Base-by-base conservation (phyloP, 192 early-diverging fungal species). In the Umbelopsis ramanniana region DNA sequence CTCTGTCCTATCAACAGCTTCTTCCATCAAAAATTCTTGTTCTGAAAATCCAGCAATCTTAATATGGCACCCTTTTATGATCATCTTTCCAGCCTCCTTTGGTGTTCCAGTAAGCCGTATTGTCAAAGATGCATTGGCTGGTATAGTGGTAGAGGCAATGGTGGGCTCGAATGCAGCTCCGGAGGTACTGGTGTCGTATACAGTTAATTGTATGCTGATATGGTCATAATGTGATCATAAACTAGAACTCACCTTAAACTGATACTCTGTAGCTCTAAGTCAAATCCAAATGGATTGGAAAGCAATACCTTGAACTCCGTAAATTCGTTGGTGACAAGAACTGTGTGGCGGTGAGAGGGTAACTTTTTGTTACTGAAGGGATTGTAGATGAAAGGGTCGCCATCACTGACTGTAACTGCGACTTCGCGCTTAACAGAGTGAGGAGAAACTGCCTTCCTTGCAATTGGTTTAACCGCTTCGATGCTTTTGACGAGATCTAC, bases 331-430 rank as follows among this genome's bases (percentile, higher is more conserved):
- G 88, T 85, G 10, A 94, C 86, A 1, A 95, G 71, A n/a, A 87
- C 63, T 11, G 83, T 75, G 48, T 84, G 70, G n/a, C 4, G 48
- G 24, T 23, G 53, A 29, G 57, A 37, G 46, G 35, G 21, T 72
- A 50, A 17, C 68, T 82, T 82, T 66, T 90, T 91, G 46, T 88
- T 78, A 53, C 86, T 85, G 80, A 87, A 94, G 6, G 93, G 91
- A 71, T 91, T 93, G 76, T 95, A 93, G 37, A 95, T 83, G 74
- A 95, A 95, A n/a, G 91, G 87, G 67, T 92, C 89, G 37, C 78
- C 50, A 69, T 87, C 68, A 53, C 70, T 68, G 54, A 75, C 40
- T 53, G 46, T 66, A n/a, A 69, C 46, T 79, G 67, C 68, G 71
- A 78, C 2, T 73, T 76, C n/a, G 73, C 74, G 40, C 50, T 79